These are phyloP conservation scores for Gymnopus androsaceus DNA, from an alignment of 1,284 basidiomycete species.

Conservation along the genomic window DNA sequence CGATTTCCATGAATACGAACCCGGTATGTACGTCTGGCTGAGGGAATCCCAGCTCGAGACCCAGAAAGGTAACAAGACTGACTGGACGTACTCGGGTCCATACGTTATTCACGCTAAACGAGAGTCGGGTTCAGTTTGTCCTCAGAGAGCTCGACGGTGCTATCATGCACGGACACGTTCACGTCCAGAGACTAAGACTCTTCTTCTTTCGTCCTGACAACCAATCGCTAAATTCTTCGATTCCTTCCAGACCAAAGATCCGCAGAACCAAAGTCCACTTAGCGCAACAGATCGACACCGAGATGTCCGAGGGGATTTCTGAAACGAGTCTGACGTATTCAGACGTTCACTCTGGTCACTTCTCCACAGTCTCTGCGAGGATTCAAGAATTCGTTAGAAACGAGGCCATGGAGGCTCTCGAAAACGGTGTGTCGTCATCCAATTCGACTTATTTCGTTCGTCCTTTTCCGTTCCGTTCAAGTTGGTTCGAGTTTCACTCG, in stretches of 20 bases:
- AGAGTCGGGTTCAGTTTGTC: not conserved
- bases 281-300: too few relatives aligned
- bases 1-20: slow-evolving; percentile 13
- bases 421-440: too few relatives aligned
- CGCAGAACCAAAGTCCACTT: not conserved
- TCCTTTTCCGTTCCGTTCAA: too few relatives aligned
- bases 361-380: too few relatives aligned
- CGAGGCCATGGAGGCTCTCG: too few relatives aligned
- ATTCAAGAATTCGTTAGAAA: too few relatives aligned
- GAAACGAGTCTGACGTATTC: too few relatives aligned
- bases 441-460: too few relatives aligned
- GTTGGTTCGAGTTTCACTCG: too few relatives aligned
- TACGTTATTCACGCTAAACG: slow-evolving; percentile 14
- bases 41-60: slow-evolving; percentile 33
- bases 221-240: slow-evolving; percentile 21
- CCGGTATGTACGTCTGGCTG: slow-evolving; percentile 25
- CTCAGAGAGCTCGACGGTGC: slow-evolving; percentile 10
- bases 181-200: slow-evolving; percentile 26
- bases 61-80: slow-evolving; percentile 5
- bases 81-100: slow-evolving; percentile 7
- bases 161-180: slow-evolving; percentile 20
- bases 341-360: too few relatives aligned
- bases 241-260: slow-evolving; percentile 4
- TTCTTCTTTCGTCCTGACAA: slow-evolving; percentile 29
- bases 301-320: too few relatives aligned